These are phyloP conservation scores for Calcarisporium arbuscula DNA, from an alignment of 2,329 filamentous ascomycete species.

Conservation along the genomic window DNA sequence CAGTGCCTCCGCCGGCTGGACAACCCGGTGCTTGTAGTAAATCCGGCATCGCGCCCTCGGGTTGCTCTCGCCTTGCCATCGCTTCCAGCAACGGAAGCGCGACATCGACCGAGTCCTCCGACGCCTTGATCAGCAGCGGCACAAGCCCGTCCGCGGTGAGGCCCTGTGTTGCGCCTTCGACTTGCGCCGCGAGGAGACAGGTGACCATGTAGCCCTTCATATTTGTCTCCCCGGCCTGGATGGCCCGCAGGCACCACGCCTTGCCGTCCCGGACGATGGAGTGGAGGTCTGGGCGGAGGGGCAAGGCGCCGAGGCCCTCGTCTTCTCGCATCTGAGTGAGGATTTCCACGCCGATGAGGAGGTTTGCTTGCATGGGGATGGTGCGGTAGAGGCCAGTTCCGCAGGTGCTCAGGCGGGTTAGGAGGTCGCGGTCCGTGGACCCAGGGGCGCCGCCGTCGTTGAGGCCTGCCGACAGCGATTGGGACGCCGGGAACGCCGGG, in stretches of 20 bases:
- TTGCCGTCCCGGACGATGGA: slow-evolving; percentile 33
- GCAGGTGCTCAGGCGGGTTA: slow-evolving; percentile 31
- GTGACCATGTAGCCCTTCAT: slow-evolving; percentile 44
- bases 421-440: slow-evolving; percentile 16
- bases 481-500: slow-evolving; percentile 12
- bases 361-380: slow-evolving; percentile 23
- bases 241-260: slow-evolving; percentile 29
- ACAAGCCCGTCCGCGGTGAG: slow-evolving; percentile 26
- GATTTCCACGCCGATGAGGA: slow-evolving; percentile 35
- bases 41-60: background rate
- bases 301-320: slow-evolving; percentile 25
- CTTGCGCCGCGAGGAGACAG: slow-evolving; percentile 23
- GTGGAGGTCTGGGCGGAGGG: slow-evolving; percentile 34
- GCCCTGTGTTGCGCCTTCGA: slow-evolving; percentile 34
- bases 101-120: slow-evolving; percentile 26
- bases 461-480: no score
- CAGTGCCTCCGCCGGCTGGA: slow-evolving; percentile 8
- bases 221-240: slow-evolving; percentile 48
- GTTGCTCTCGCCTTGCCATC: slow-evolving; percentile 14
- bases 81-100: slow-evolving; percentile 28
- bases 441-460: no score
- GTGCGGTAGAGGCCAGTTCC: slow-evolving; percentile 35
- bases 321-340: slow-evolving; percentile 33
- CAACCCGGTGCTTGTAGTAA: background rate
- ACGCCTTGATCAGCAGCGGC: slow-evolving; percentile 27